A percentile compares a stretch with the other conserved stretches of the same genome.
Conservation (phyloP, 305 asterid species). For the Caryopteris hybrid region DNA sequence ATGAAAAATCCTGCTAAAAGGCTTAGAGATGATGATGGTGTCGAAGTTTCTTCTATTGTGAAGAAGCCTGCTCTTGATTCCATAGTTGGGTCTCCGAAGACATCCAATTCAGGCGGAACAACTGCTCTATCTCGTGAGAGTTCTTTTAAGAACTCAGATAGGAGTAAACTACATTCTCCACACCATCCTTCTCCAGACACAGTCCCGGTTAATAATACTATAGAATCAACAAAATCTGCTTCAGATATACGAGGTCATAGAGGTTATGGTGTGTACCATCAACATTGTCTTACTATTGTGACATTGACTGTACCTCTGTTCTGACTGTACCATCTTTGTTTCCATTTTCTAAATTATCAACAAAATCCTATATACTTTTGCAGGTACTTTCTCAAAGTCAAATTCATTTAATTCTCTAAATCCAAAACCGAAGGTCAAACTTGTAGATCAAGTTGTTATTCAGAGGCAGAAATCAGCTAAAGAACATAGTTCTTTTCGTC, state of each 20-base stretch:
- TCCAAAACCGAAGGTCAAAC: conserved; percentile 69
- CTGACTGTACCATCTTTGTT: conserved; percentile 5
- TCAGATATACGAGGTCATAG: conserved; percentile 44
- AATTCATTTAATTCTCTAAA: conserved; percentile 62
- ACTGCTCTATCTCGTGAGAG: conserved; percentile 55
- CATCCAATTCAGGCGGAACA: conserved; percentile 33
- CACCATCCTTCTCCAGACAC: conserved; percentile 41
- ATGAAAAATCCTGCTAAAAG: conserved; percentile 55
- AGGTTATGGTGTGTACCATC: conserved; percentile 36
- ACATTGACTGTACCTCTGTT: conserved; percentile 11
- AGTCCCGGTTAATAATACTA: conserved; percentile 30
- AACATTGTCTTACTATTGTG: conserved; percentile 13
- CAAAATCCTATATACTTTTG: conserved; percentile 17
- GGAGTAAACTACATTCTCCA: conserved; percentile 41
- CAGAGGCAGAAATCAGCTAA: conserved; percentile 66
- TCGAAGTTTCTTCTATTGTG: conserved; percentile 58
- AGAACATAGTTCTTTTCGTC: conserved; percentile 46
- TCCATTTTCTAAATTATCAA: neutral
- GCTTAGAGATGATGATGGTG: conserved; percentile 56
- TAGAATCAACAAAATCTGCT: conserved; percentile 42
- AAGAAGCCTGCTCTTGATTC: conserved; percentile 63
- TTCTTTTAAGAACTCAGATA: conserved; percentile 56
- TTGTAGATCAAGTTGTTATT: conserved; percentile 58
- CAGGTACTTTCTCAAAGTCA: conserved; percentile 77
- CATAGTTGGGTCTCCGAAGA: conserved; percentile 44